Conservation (phyloP, 371 early-diverging fungal species). For the Parasitella parasitica region DNA sequence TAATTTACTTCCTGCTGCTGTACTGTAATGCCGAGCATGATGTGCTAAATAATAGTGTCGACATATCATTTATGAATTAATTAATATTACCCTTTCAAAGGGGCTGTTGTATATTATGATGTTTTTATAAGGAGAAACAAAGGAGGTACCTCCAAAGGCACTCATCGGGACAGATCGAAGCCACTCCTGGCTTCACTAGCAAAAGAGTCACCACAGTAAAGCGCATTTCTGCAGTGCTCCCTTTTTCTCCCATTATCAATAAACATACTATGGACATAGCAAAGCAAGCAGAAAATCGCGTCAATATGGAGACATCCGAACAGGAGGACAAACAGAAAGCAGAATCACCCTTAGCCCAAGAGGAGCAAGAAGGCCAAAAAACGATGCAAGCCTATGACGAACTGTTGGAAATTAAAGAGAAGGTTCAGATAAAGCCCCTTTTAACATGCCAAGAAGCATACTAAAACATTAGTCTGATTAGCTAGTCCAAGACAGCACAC, state of each 20-base stretch:
- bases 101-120: neutral
- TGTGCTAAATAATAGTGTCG: neutral
- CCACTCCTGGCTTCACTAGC: too few relatives aligned
- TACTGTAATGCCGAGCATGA: neutral
- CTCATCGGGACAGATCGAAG: too few relatives aligned
- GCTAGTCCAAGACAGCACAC: constrained; percentile 31
- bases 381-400: constrained; percentile 26
- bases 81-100: neutral
- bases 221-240: neutral
- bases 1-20: constrained; percentile 1
- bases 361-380: constrained; percentile 5
- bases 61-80: neutral
- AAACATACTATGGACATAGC: neutral
- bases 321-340: neutral
- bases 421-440: constrained; percentile 5
- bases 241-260: neutral
- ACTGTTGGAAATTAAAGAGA: constrained; percentile 26
- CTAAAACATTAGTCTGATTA: neutral
- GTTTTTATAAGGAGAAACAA: too few relatives aligned
- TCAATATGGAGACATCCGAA: neutral
- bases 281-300: neutral
- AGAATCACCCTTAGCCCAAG: neutral
- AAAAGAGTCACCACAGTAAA: too few relatives aligned
- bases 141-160: too few relatives aligned
- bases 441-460: neutral